A percentile compares a stretch with the other conserved stretches of the same genome.
These are phyloP conservation scores for Geum urbanum DNA, from an alignment of 306 rosid genomes.

Conservation along the genomic window DNA sequence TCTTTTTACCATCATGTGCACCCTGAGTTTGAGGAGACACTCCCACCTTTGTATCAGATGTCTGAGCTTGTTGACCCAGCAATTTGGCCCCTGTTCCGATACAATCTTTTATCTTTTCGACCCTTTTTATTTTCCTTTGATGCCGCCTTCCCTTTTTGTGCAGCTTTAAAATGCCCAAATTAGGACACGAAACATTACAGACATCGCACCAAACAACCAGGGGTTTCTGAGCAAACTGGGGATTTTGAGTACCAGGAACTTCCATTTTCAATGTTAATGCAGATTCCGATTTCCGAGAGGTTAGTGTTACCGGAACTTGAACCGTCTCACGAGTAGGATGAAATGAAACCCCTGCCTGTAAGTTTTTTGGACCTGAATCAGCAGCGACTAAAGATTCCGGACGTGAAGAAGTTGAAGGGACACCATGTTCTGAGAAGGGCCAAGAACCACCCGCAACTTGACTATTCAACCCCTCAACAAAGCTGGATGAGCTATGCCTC, in stretches of 20 bases:
- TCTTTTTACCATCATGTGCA: conserved; percentile 2
- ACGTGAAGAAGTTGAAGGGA: conserved; percentile 11
- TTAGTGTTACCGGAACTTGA: background rate
- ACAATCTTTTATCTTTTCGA: background rate
- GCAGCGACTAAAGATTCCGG: background rate
- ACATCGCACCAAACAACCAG: background rate
- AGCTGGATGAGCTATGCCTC: conserved; percentile 7
- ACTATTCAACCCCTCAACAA: background rate
- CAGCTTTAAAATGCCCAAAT: background rate
- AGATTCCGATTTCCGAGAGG: background rate
- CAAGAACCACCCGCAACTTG: background rate
- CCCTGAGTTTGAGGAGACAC: background rate
- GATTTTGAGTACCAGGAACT: background rate
- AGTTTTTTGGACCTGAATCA: background rate
- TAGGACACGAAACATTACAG: conserved; percentile 1
- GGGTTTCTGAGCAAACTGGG: background rate
- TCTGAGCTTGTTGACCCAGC: background rate
- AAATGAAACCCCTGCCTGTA: background rate
- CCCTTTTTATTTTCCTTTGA: conserved; percentile 5
- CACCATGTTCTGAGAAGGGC: background rate
- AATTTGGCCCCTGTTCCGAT: background rate
- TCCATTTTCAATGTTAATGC: background rate
- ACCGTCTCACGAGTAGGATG: background rate
- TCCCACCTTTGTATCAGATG: background rate
- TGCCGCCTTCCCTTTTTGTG: conserved; percentile 8